Evolutionary conservation across 179 eudicot genomes (phyloP), one percentile per base, ranked within the genome.

Genomic region (Pouteria campechiana): DNA sequence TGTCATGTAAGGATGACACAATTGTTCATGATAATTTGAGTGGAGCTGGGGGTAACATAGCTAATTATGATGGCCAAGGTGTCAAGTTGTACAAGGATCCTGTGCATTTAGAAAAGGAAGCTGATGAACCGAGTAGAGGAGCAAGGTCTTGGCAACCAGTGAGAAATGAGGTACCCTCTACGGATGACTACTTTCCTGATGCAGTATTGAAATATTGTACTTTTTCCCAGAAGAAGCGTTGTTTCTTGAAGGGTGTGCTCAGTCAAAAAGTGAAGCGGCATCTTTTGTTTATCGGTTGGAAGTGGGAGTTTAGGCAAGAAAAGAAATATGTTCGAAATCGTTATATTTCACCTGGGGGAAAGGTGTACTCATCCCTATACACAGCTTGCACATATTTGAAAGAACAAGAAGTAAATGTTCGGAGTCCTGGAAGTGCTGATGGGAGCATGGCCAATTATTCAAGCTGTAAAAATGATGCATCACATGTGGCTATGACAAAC

Each of bases 271-370:
- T 52, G 20, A 68, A 72, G 62, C 53, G 60, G 28, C 86, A 89
- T 69, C 69, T 85, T 34, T 19, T 48, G 7, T 67, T 14, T 51
- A 12, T 85, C 50, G 89, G 83, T 30, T 89, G 93, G 85, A 68
- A 61, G 58, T 46, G 81, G 37, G 72, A 69, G 24, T 37, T 1
- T 37, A 0, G 5, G 21, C 46, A 7, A 10, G 54, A 41, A 32
- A 14, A n/a, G 2, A 37, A 53, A 12, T 13, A 13, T 2, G 13
- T 0, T 4, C 61, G 65, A 35, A 8, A 60, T 28, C 79, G 74
- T 9, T 89, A 81, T 57, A 44, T 16, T 37, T 58, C 83, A n/a
- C 97, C 95, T 17, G 43, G 46, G 9, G 73, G 83, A 15, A 61
- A 44, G 37, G 0, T 2, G 3, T 70, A 37, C 48, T 10, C 44